Evolutionary conservation across 2,329 filamentous ascomycete species (phyloP).

Genomic region (Diaporthe capsici): DNA sequence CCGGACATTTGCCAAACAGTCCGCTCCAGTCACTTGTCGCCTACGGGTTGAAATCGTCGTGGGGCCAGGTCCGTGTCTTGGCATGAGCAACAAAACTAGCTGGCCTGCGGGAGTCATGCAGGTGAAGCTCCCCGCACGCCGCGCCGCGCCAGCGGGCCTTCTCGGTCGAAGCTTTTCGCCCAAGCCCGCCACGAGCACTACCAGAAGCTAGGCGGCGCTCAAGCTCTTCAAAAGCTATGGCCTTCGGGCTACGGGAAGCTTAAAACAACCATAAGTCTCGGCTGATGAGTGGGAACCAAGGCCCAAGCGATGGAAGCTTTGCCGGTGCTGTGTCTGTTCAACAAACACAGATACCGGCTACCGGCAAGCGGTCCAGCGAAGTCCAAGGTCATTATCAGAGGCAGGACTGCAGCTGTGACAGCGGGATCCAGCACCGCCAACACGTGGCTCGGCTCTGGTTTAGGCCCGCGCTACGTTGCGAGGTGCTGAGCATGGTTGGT

Average conservation of each 20-base stretch:
- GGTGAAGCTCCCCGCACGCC: constrained; percentile 8
- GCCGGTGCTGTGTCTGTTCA: background rate
- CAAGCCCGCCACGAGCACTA: constrained; percentile 11
- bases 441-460: constrained; percentile 34
- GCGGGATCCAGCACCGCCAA: constrained; percentile 32
- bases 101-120: background rate
- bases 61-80: background rate
- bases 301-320: background rate
- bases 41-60: background rate
- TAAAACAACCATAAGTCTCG: background rate
- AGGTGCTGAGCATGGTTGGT: background rate
- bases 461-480: constrained; percentile 30
- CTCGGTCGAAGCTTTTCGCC: constrained; percentile 24
- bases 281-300: background rate
- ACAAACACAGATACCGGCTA: background rate
- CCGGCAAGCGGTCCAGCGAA: background rate
- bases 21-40: background rate
- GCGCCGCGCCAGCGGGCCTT: constrained; percentile 6
- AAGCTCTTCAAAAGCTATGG: constrained; percentile 8
- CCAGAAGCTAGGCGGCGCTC: constrained; percentile 10
- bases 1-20: background rate
- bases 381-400: background rate
- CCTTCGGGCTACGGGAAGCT: constrained; percentile 16
- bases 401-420: constrained; percentile 29
- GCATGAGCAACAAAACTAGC: background rate